Percentiles rank a stretch among this genome's conserved stretches.
phyloP scores from a whole-genome alignment of 495 filamentous ascomycete species.

The Lasiosphaeris hirsuta region DNA sequence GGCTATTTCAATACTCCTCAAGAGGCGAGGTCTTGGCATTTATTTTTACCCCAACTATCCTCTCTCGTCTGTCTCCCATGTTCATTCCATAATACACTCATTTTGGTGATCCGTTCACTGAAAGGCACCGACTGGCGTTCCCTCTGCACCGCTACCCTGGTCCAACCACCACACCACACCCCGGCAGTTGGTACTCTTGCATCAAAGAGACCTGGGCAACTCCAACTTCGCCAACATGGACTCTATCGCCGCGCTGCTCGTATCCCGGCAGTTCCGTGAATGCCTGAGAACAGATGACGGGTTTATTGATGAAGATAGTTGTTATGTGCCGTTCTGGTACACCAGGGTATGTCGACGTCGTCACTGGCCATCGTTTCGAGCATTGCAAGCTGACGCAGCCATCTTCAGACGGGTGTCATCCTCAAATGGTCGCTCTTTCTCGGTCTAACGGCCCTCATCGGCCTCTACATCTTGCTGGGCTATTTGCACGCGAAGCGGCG shows the following conservation, averaged over 20 bases:
- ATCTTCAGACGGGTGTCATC: constrained; percentile 52
- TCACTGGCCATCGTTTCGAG: not conserved
- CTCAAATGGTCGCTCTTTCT: constrained; percentile 70
- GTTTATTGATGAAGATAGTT: constrained; percentile 34
- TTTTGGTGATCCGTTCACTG: not conserved
- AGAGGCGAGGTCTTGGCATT: constrained; percentile 12
- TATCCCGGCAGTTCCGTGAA: constrained; percentile 13
- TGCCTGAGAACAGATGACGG: constrained; percentile 23
- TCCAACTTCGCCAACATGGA: constrained; percentile 8
- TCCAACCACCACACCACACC: no score
- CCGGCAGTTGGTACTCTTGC: no score
- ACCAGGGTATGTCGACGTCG: constrained; percentile 34
- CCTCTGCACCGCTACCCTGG: no score
- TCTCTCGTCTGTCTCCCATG: not conserved
- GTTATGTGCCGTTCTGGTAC: constrained; percentile 43
- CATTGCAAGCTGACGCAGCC: not conserved
- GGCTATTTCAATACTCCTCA: constrained; percentile 1
- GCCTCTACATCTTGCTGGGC: constrained; percentile 55
- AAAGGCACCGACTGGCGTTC: not conserved
- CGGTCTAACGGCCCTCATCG: constrained; percentile 46
- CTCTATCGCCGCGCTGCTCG: constrained; percentile 6
- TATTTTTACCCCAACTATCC: not conserved
- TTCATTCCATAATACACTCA: constrained; percentile 3
- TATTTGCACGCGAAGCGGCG: constrained; percentile 65
- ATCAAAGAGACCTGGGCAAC: not conserved